Conservation (phyloP, 2,329 filamentous ascomycete species). For the Ceratocystis destructans region DNA sequence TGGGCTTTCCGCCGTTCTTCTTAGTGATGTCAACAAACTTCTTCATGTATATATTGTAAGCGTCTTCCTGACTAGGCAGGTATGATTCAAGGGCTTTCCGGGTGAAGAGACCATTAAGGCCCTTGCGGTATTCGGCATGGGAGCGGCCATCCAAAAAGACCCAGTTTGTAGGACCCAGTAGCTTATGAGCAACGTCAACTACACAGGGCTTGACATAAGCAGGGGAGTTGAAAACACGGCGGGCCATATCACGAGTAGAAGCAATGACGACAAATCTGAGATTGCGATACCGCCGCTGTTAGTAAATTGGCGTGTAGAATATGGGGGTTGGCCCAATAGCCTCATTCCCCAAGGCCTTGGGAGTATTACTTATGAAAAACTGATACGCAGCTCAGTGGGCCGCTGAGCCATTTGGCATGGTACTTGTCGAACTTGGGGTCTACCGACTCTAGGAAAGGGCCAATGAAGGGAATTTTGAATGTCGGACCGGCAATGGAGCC, state of each 20-base stretch:
- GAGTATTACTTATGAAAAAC: constrained; percentile 85
- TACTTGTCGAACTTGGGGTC: constrained; percentile 88
- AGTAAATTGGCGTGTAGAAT: background rate
- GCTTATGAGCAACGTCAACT: constrained; percentile 85
- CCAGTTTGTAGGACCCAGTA: constrained; percentile 86
- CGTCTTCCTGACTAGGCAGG: constrained; percentile 81
- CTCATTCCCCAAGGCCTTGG: too few species aligned
- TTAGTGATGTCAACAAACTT: constrained; percentile 64
- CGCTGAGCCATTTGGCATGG: constrained; percentile 82
- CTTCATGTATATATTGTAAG: constrained; percentile 78
- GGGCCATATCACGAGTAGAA: constrained; percentile 83
- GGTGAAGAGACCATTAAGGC: constrained; percentile 87
- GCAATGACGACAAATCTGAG: constrained; percentile 89
- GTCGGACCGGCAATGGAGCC: constrained; percentile 60
- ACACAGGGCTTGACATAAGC: constrained; percentile 88
- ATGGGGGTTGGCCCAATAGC: background rate
- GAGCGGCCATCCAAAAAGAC: constrained; percentile 92
- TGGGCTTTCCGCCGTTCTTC: constrained; percentile 55
- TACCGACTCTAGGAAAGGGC: constrained; percentile 86
- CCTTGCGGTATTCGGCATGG: constrained; percentile 95
- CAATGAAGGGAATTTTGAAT: constrained; percentile 75
- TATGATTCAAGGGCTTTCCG: constrained; percentile 77
- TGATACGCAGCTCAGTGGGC: constrained; percentile 86
- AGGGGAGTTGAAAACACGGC: constrained; percentile 94
- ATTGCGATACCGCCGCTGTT: background rate